These are phyloP conservation scores for Polytrichum formosum DNA, from an alignment of 225 moss, liverwort and hornwort genomes.

Conservation along the genomic window DNA sequence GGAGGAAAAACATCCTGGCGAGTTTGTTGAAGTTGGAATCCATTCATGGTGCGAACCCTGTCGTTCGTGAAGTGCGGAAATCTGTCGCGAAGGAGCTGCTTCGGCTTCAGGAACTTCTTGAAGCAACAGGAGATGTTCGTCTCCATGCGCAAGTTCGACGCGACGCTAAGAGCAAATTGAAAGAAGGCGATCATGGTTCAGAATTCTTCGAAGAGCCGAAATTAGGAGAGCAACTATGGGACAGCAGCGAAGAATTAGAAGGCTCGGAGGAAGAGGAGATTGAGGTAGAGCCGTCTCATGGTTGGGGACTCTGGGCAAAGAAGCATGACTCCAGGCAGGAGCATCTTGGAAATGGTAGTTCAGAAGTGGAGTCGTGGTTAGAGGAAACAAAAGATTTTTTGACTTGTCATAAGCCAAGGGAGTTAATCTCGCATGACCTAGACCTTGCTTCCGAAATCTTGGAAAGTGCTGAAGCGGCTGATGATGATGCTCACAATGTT, in stretches of 20 bases:
- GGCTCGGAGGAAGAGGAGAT: not conserved
- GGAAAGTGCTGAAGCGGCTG: not conserved
- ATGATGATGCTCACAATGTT: not conserved
- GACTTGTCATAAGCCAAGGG: too few relatives aligned
- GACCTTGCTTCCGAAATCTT: not conserved
- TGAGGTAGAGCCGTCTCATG: not conserved
- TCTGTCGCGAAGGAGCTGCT: constrained; percentile 33
- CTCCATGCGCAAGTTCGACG: constrained; percentile 4
- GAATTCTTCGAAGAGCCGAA: too few relatives aligned
- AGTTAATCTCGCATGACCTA: not conserved
- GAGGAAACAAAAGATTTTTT: not conserved
- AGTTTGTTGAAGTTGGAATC: constrained; percentile 43
- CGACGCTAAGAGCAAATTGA: not conserved
- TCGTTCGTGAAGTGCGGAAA: constrained; percentile 30
- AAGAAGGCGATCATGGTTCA: not conserved
- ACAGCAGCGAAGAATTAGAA: not conserved
- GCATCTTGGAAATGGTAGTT: not conserved
- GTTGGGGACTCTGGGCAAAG: not conserved
- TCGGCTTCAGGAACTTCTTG: constrained; percentile 17
- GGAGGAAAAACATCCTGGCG: constrained; percentile 38
- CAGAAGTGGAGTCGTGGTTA: not conserved
- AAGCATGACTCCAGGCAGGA: not conserved
- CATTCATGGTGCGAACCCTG: constrained; percentile 43
- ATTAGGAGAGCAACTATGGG: not conserved
- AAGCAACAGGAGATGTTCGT: constrained; percentile 21